Evolutionary conservation across 2,329 filamentous ascomycete genomes (phyloP), one percentile per base, ranked within the genome.

Genomic region (Trichoderma arundinaceum): DNA sequence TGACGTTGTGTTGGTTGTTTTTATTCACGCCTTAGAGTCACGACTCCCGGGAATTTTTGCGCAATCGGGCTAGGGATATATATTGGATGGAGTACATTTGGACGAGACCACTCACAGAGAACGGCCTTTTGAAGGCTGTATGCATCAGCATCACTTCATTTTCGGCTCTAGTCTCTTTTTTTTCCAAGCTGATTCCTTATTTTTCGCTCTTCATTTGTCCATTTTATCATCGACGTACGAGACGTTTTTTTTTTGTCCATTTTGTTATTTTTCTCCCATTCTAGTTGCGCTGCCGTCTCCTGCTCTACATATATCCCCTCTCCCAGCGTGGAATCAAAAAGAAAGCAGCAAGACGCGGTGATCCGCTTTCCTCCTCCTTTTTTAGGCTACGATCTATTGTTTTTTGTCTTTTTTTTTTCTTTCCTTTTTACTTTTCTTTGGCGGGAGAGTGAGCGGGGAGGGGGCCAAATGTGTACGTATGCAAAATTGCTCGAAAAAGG

Each of bases 71-170:
- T 51, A 69, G 74, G 75, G 74, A 72, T 71, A 77, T 75, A 74
- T 77, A 76, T 78, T 77, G 76, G 75, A 75, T 74, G 77, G 63
- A 78, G 77, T 79, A 78, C 71, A 76, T 78, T 77, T 75, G 72
- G 72, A 75, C 70, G 73, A 74, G 69, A 69, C 54, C 66, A 68
- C 67, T 56, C 59, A 65, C 59, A 52, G 57, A 62, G 60, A 46
- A 56, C 52, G 19, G 52, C 53, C 28, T 32, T 22, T 28, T 43
- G 59, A 43, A 46, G 17, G 48, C 17, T 44, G 33, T 19, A 22
- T 28, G 60, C 49, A 32, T 51, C 71, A 71, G 71, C 69, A 73
- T 72, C 71, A 72, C 70, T 72, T 72, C 69, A 66, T 67, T 74
- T 72, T 74, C 70, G 22, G 38, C 71, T 68, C 66, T 70, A 57